Conservation (phyloP, 805 yeast species). For the Lachancea mirantina region DNA sequence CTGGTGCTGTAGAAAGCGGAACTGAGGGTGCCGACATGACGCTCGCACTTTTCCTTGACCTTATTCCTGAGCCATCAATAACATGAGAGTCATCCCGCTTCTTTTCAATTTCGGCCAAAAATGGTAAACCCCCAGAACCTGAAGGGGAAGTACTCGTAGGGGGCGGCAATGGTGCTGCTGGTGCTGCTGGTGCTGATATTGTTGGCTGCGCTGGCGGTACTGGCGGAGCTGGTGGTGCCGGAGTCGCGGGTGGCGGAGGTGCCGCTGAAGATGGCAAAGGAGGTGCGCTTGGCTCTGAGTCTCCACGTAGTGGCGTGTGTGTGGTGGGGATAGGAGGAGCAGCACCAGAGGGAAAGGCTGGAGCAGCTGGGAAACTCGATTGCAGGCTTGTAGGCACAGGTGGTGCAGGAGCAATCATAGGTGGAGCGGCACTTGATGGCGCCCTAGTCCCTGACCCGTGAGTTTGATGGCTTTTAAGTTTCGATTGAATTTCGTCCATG, state of each 20-base stretch:
- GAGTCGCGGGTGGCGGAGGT: slow-evolving; percentile 19
- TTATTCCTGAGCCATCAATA: slow-evolving; percentile 31
- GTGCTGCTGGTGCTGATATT: slow-evolving; percentile 5
- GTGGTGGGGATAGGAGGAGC: slow-evolving; percentile 17
- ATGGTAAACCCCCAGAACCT: slow-evolving; percentile 41
- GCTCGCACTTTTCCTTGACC: slow-evolving; percentile 6
- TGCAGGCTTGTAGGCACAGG: slow-evolving; percentile 14
- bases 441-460: slow-evolving; percentile 1
- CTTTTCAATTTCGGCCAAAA: slow-evolving; percentile 50
- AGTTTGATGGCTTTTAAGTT: slow-evolving; percentile 13
- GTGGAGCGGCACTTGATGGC: slow-evolving; percentile 9
- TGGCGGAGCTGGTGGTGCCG: slow-evolving; percentile 11
- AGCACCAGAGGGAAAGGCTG: slow-evolving; percentile 18
- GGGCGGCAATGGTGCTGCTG: slow-evolving; percentile 16
- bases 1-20: slow-evolving; percentile 21
- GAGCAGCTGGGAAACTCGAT: slow-evolving; percentile 13
- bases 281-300: slow-evolving; percentile 26
- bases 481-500: slow-evolving; percentile 26
- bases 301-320: slow-evolving; percentile 19
- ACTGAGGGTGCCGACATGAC: slow-evolving; percentile 16
- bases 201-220: slow-evolving; percentile 12
- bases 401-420: slow-evolving; percentile 13
- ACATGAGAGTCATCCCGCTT: slow-evolving; percentile 47
- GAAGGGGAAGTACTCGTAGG: slow-evolving; percentile 9
- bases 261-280: slow-evolving; percentile 15